Conservation (phyloP, 768 basidiomycete genomes). For the Leccinum arenicola region DNA sequence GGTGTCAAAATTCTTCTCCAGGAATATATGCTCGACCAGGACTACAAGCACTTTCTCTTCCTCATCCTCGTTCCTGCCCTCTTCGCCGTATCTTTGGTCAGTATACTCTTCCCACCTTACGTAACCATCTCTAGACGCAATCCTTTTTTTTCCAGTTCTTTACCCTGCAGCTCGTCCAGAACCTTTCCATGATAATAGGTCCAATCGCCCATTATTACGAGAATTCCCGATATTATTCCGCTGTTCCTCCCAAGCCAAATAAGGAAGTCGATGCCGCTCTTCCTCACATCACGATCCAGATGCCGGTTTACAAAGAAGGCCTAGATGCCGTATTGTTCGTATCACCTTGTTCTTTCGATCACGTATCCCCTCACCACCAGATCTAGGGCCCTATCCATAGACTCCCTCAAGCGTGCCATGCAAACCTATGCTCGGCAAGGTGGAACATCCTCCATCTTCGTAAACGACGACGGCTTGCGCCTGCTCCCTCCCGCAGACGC, state of each 20-base stretch:
- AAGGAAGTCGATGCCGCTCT: constrained; percentile 42
- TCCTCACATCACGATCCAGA: constrained; percentile 51
- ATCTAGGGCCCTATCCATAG: constrained; percentile 43
- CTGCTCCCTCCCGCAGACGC: constrained; percentile 45
- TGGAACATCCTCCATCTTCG: constrained; percentile 55
- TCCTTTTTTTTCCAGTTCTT: constrained; percentile 34
- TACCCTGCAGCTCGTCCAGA: constrained; percentile 39
- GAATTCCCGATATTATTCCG: constrained; percentile 56
- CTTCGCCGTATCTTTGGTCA: constrained; percentile 46
- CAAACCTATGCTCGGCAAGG: constrained; percentile 65
- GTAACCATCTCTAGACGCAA: neutral
- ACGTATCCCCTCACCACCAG: neutral
- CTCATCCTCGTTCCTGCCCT: constrained; percentile 39
- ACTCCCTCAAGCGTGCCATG: constrained; percentile 58
- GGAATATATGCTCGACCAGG: constrained; percentile 50
- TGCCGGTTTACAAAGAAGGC: constrained; percentile 59
- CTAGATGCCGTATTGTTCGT: constrained; percentile 51
- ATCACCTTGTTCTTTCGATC: constrained; percentile 6
- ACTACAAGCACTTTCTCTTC: constrained; percentile 40
- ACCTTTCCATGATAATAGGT: constrained; percentile 41
- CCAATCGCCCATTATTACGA: constrained; percentile 50
- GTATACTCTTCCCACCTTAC: constrained; percentile 8
- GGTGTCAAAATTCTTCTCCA: constrained; percentile 58
- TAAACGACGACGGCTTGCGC: constrained; percentile 64
- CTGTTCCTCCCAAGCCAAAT: constrained; percentile 40